A percentile compares a stretch with the other conserved stretches of the same genome.
Evolutionary conservation across 2,329 filamentous ascomycete genomes (phyloP).

Genomic region (Phaeophleospora eucalypticola): DNA sequence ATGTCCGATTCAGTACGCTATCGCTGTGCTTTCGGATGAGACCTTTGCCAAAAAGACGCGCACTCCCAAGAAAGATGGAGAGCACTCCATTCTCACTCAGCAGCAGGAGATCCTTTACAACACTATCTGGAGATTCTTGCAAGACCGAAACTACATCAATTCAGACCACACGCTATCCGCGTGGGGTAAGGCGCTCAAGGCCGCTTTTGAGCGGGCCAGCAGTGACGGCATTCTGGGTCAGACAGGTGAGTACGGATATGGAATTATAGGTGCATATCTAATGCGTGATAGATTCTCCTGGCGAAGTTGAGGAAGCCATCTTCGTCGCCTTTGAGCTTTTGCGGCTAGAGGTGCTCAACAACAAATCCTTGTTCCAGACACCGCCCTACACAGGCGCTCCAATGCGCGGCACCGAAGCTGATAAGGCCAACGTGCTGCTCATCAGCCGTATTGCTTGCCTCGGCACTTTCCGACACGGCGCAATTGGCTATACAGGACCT

Average conservation of each 20-base stretch:
- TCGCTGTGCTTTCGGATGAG: slow-evolving; percentile 61
- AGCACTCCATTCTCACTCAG: slow-evolving; percentile 55
- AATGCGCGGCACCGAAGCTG: slow-evolving; percentile 58
- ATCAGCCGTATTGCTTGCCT: slow-evolving; percentile 83
- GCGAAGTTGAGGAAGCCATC: slow-evolving; percentile 67
- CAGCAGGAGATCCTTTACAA: slow-evolving; percentile 66
- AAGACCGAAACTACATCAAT: slow-evolving; percentile 81
- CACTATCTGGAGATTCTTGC: slow-evolving; percentile 81
- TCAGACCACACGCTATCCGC: slow-evolving; percentile 71
- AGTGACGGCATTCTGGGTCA: slow-evolving; percentile 45
- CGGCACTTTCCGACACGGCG: slow-evolving; percentile 73
- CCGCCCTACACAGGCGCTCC: slow-evolving; percentile 54
- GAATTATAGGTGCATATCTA: neutral
- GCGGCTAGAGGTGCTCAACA: slow-evolving; percentile 71
- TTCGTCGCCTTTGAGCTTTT: slow-evolving; percentile 84
- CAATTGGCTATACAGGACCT: slow-evolving; percentile 89
- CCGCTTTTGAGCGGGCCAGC: slow-evolving; percentile 38
- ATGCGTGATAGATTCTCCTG: slow-evolving; percentile 42
- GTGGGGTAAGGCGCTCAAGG: slow-evolving; percentile 77
- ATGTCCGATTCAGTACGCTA: slow-evolving; percentile 44
- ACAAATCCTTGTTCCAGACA: slow-evolving; percentile 57
- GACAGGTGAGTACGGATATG: neutral
- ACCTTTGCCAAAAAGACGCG: slow-evolving; percentile 68
- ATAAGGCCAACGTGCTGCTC: slow-evolving; percentile 73
- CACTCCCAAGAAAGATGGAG: slow-evolving; percentile 37